phyloP scores from a whole-genome alignment of 2,329 filamentous ascomycete genomes.

The Torrubiella hemipterigena region DNA sequence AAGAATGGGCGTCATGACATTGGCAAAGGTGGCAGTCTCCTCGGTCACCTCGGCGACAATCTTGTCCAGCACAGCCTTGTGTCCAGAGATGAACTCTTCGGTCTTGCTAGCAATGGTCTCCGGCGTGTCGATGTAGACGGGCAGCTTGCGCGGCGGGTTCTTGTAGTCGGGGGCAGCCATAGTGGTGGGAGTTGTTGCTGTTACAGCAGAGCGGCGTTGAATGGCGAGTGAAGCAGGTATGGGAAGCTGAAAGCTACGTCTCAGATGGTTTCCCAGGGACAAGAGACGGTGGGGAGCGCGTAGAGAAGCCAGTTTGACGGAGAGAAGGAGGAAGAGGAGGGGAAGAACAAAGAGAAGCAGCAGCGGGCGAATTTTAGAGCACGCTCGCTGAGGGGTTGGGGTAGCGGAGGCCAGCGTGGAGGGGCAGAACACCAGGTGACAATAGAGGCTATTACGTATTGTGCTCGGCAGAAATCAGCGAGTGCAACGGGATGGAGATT shows the following conservation, averaged over 20 bases:
- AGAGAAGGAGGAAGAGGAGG: constrained; percentile 43
- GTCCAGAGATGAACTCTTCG: constrained; percentile 51
- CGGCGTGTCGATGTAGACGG: constrained; percentile 64
- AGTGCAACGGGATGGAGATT: too few species aligned
- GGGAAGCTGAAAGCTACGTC: constrained; percentile 20
- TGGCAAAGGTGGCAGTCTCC: constrained; percentile 39
- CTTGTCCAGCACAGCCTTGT: constrained; percentile 52
- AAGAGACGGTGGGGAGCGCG: constrained; percentile 46
- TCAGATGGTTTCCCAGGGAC: constrained; percentile 44
- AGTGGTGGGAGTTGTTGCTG: constrained; percentile 32
- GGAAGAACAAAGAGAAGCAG: constrained; percentile 31
- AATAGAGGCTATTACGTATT: too few species aligned
- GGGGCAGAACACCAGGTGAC: too few species aligned
- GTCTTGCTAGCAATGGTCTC: constrained; percentile 56
- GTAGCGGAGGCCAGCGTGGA: too few species aligned
- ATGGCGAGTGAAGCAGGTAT: too few species aligned
- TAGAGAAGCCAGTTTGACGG: constrained; percentile 56
- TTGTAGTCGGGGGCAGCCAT: constrained; percentile 59
- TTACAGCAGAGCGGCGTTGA: constrained; percentile 26
- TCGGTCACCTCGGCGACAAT: constrained; percentile 49
- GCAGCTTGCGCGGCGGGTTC: constrained; percentile 66
- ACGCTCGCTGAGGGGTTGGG: too few species aligned
- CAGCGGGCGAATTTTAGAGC: too few species aligned
- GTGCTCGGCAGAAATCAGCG: too few species aligned
- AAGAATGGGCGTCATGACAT: constrained; percentile 54